Percentiles rank a stretch among this genome's conserved stretches.
phyloP scores from a whole-genome alignment of 2,329 filamentous ascomycete species.

The Exophiala lecanii-corni region DNA sequence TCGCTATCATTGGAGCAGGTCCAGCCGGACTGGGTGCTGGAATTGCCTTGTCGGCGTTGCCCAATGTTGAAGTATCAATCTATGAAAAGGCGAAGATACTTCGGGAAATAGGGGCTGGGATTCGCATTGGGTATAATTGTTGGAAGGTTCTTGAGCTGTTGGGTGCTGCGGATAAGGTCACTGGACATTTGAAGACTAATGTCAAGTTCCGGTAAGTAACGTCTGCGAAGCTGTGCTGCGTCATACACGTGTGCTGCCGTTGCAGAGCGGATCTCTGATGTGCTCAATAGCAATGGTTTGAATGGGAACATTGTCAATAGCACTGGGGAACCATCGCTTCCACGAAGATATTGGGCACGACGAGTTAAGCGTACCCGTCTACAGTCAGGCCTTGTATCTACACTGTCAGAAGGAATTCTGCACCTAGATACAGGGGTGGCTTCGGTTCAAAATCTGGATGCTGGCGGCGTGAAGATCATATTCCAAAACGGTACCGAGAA shows the following conservation, averaged over 20 bases:
- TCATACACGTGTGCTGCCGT: neutral
- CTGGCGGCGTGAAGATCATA: slow-evolving; percentile 35
- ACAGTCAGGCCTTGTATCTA: slow-evolving; percentile 46
- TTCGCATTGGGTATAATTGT: slow-evolving; percentile 43
- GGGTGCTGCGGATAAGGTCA: slow-evolving; percentile 38
- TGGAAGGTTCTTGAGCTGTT: slow-evolving; percentile 47
- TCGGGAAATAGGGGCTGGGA: slow-evolving; percentile 47
- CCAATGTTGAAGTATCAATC: slow-evolving; percentile 39
- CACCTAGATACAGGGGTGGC: slow-evolving; percentile 44
- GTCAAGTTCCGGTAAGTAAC: slow-evolving; percentile 31
- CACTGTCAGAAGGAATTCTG: slow-evolving; percentile 43
- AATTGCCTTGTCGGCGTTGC: slow-evolving; percentile 41
- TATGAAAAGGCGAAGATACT: slow-evolving; percentile 45
- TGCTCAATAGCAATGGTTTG: slow-evolving; percentile 30
- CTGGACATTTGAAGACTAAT: slow-evolving; percentile 33
- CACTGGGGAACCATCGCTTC: slow-evolving; percentile 13
- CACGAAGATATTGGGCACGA: slow-evolving; percentile 24
- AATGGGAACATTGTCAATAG: slow-evolving; percentile 29
- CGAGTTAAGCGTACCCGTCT: slow-evolving; percentile 37
- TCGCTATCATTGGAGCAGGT: slow-evolving; percentile 40
- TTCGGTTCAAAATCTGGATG: slow-evolving; percentile 35
- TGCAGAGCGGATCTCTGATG: neutral
- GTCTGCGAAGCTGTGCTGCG: neutral
- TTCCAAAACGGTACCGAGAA: slow-evolving; percentile 45
- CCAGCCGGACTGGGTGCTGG: slow-evolving; percentile 41